Conservation (phyloP, 805 yeast genomes). For the Lipomyces starkeyi region DNA sequence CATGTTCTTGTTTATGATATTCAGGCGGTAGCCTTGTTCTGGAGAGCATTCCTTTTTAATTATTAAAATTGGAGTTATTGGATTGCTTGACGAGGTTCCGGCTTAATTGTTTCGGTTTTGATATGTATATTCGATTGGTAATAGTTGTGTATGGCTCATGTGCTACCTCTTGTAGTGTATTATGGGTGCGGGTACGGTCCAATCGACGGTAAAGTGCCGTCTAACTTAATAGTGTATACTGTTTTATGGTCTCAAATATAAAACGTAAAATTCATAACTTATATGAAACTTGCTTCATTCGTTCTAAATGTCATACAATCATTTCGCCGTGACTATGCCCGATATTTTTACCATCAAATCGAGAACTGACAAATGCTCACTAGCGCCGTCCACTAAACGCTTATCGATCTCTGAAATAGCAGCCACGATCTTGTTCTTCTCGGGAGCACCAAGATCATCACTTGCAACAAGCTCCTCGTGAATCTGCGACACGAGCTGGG, state of each 20-base stretch:
- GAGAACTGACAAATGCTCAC: slow-evolving; percentile 82
- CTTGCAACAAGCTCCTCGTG: slow-evolving; percentile 69
- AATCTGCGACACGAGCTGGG: slow-evolving; percentile 70
- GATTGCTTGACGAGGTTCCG: neutral
- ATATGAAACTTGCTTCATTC: neutral
- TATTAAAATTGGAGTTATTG: neutral
- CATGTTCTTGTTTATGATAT: neutral
- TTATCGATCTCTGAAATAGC: slow-evolving; percentile 76
- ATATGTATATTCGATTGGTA: neutral
- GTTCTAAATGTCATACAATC: neutral
- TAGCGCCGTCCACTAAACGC: slow-evolving; percentile 80
- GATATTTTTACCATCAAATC: slow-evolving; percentile 47
- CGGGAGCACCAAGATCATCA: slow-evolving; percentile 55
- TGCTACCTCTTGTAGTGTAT: neutral
- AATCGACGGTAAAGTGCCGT: neutral
- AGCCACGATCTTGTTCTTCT: slow-evolving; percentile 69
- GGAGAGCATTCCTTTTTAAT: neutral
- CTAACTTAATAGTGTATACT: neutral
- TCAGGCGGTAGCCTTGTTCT: neutral
- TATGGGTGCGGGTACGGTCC: neutral
- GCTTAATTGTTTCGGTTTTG: neutral
- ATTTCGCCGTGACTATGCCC: slow-evolving; percentile 9
- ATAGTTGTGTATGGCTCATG: neutral
- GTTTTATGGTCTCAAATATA: neutral
- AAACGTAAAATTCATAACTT: neutral